phyloP scores from a whole-genome alignment of 78 protist genomes.

The Bodo saltans region DNA sequence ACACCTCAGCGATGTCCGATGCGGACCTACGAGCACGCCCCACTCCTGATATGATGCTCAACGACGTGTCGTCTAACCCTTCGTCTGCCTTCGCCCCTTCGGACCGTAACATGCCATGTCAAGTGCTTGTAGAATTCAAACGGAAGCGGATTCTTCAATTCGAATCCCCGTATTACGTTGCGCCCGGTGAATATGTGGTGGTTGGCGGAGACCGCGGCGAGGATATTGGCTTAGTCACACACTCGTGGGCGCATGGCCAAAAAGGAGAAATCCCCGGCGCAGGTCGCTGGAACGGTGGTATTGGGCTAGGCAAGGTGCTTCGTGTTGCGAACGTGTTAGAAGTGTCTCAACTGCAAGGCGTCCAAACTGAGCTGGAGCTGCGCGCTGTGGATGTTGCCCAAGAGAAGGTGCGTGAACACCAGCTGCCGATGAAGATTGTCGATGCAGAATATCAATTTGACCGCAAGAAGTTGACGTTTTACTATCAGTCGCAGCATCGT shows the following conservation, averaged over 20 bases:
- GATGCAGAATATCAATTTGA: conserved; percentile 36
- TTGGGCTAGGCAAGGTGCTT: not conserved
- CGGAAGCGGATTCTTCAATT: not conserved
- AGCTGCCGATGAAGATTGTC: not conserved
- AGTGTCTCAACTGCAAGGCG: not conserved
- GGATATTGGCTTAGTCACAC: not conserved
- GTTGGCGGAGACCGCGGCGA: conserved; percentile 3
- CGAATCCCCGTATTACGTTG: not conserved
- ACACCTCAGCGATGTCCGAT: no score
- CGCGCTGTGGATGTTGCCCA: not conserved
- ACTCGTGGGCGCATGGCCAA: not conserved
- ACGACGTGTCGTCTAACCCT: no score
- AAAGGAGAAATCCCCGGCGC: no score
- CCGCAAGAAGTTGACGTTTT: conserved; percentile 36
- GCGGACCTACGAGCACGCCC: no score
- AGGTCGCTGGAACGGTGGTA: not conserved
- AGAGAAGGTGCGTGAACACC: not conserved
- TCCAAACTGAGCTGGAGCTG: not conserved
- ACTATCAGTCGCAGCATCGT: conserved; percentile 26
- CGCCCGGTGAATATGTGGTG: not conserved
- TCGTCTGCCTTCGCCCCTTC: no score
- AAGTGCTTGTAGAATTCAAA: not conserved
- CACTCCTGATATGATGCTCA: no score
- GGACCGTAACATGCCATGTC: no score
- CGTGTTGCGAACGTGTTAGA: not conserved